Base-by-base conservation (phyloP, 768 basidiomycete species). In the Amanita rimosa region DNA sequence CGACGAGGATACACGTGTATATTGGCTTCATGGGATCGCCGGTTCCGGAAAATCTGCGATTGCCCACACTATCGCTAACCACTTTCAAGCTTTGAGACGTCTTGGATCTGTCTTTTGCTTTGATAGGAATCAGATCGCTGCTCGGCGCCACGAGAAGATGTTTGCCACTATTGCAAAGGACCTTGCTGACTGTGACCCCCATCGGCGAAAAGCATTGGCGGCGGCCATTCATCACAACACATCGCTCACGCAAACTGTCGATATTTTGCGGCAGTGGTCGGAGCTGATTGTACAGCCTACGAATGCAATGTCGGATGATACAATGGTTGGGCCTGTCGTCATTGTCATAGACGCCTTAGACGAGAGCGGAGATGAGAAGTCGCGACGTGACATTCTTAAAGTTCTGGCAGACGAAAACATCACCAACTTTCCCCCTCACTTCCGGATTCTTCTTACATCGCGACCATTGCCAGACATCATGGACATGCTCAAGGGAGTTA, bases 391-490 rank as follows among this genome's bases (percentile, higher is more conserved):
- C 38, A 39, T 39, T 10, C 38, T 39, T 22, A 8, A 9, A 2
- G 16, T 39, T 22, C 38, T 39, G 33, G 14, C 7, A 2, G 49
- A 50, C 4, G 26, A 43, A 8, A 16, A 54, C 11, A 34, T 34
- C 33, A 34, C 7, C 2, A 34, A 34, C 33, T 54, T 63, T 24
- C 63, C 63, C 0, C 38, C 53, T 14, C 57, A 59, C 24, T 62
- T 64, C 49, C 57, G 59, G 16, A 49, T 68, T 34, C 29, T 64
- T 22, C 44, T 65, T 46, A 65, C 63, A 8, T 55, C 58, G n/a
- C 60, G 60, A 14, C 58, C 60, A n/a, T 57, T 60, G 33, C 31
- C 24, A 3, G 62, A 63, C 36, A 58, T 66, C 16, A 6, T 39
- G 4, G 37, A 31, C 3, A 48, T 42, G 6, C 49, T 57, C 36